Evolutionary conservation across 1,284 basidiomycete species (phyloP).

Genomic region (Leccinum laetum): DNA sequence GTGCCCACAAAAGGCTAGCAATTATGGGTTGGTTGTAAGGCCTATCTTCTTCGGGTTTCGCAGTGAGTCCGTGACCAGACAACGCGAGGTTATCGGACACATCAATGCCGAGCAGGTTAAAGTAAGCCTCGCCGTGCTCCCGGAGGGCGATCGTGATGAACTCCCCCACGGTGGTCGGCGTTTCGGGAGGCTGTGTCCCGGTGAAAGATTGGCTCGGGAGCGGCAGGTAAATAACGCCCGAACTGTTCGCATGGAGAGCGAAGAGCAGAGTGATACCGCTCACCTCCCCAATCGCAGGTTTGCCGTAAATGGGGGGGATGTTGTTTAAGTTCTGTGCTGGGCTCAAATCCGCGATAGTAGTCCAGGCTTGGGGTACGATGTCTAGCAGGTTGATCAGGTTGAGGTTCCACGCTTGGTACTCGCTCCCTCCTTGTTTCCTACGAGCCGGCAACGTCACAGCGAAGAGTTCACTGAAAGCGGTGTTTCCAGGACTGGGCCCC

Average conservation of each 20-base stretch:
- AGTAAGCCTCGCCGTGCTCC: neutral
- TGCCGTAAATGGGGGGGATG: neutral
- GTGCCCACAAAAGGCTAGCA: neutral
- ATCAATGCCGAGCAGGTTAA: neutral
- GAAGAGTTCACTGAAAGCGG: neutral
- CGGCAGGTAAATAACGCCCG: neutral
- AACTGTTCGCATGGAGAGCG: neutral
- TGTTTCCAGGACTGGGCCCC: neutral
- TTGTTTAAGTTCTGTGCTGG: neutral
- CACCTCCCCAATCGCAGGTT: neutral
- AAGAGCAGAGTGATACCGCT: neutral
- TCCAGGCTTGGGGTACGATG: neutral
- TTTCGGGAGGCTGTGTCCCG: neutral
- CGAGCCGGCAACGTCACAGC: neutral
- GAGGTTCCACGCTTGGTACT: neutral
- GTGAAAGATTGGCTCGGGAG: neutral
- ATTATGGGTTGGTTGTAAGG: neutral
- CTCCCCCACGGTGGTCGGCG: neutral
- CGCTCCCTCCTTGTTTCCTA: neutral
- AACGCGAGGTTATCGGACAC: too few species aligned
- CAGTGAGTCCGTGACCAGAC: neutral
- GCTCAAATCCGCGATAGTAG: neutral
- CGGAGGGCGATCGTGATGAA: neutral
- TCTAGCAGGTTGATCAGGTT: neutral
- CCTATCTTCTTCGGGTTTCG: neutral